Conservation (phyloP, 129 eudicot genomes). For the Rutidosis leptorrhynchoides region DNA sequence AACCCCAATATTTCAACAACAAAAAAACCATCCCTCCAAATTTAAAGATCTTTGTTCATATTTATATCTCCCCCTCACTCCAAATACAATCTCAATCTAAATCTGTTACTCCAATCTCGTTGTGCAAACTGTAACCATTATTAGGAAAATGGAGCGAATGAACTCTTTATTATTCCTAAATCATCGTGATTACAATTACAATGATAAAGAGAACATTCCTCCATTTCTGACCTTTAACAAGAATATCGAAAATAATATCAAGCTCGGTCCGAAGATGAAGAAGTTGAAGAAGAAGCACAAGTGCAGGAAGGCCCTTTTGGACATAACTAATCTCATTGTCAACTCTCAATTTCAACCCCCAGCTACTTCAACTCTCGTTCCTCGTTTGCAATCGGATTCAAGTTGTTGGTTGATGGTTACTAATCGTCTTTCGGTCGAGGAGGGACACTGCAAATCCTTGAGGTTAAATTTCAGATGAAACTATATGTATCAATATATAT, state of each 20-base stretch:
- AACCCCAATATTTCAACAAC: not conserved
- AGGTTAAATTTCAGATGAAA: slow-evolving; percentile 20
- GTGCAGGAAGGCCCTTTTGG: not conserved
- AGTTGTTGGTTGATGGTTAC: not conserved
- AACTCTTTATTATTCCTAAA: not conserved
- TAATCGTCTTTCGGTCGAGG: not conserved
- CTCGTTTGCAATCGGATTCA: not conserved
- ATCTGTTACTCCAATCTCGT: too few relatives aligned
- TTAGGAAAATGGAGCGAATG: not conserved
- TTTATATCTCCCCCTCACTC: not conserved
- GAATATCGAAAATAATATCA: not conserved
- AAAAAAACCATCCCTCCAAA: not conserved
- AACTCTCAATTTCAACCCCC: not conserved
- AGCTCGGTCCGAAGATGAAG: not conserved
- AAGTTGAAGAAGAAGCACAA: not conserved
- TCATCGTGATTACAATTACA: not conserved
- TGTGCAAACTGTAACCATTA: too few relatives aligned
- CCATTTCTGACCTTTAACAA: not conserved
- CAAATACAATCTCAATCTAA: not conserved
- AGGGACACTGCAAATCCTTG: not conserved
- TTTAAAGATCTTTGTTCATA: not conserved
- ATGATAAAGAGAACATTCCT: not conserved
- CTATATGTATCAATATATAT: not conserved
- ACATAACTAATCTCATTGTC: not conserved
- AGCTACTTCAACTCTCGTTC: not conserved